Evolutionary conservation across 176 grass and related monocot genomes (phyloP).

Genomic region (Melocanna baccifera): DNA sequence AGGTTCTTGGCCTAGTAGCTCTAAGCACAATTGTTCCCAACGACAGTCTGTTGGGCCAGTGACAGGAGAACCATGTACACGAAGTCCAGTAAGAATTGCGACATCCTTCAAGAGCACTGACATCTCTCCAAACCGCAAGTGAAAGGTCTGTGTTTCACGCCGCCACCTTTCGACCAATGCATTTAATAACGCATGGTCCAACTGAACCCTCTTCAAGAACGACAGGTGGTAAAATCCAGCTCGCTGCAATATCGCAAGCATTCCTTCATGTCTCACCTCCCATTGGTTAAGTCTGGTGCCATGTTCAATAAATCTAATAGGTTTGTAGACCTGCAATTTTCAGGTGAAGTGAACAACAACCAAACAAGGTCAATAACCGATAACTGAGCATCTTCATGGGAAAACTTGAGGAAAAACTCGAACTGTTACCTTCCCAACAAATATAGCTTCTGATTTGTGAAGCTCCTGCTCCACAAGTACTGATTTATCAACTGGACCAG

Average conservation of each 20-base stretch:
- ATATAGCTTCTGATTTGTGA: slow-evolving; percentile 49
- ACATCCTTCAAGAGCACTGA: slow-evolving; percentile 49
- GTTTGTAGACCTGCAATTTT: slow-evolving; percentile 45
- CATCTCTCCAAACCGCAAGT: slow-evolving; percentile 47
- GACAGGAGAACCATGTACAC: slow-evolving; percentile 41
- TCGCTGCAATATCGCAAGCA: slow-evolving; percentile 26
- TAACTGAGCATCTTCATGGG: background rate
- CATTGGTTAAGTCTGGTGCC: slow-evolving; percentile 48
- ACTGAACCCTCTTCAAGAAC: slow-evolving; percentile 46
- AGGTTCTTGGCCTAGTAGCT: slow-evolving; percentile 45
- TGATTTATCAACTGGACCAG: slow-evolving; percentile 53
- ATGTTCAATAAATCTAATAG: slow-evolving; percentile 54
- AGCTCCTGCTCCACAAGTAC: slow-evolving; percentile 43
- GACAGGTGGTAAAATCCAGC: slow-evolving; percentile 50
- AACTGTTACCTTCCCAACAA: slow-evolving; percentile 36
- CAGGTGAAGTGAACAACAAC: background rate
- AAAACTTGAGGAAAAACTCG: background rate
- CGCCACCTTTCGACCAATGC: slow-evolving; percentile 51
- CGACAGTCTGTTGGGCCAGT: slow-evolving; percentile 26
- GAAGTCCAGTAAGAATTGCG: slow-evolving; percentile 39
- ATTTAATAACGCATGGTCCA: slow-evolving; percentile 46
- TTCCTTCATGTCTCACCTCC: slow-evolving; percentile 42
- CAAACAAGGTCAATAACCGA: background rate
- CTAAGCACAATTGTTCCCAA: slow-evolving; percentile 42
- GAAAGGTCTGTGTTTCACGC: slow-evolving; percentile 51